phyloP scores from a whole-genome alignment of 2,329 filamentous ascomycete genomes.

The Oidium heveae region DNA sequence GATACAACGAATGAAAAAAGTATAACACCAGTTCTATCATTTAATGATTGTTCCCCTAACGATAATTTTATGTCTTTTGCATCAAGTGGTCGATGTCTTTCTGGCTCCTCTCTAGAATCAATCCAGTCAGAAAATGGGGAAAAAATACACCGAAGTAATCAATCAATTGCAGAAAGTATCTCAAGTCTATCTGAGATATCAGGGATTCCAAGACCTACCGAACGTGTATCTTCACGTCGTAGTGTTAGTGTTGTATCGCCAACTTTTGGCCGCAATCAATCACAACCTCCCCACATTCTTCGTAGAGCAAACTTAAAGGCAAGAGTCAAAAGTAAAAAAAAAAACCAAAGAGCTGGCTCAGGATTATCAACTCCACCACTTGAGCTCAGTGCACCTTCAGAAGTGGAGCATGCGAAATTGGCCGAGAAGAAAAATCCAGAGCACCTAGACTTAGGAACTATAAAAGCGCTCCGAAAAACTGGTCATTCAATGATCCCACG shows the following conservation, averaged over 20 bases:
- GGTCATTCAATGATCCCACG: conserved; percentile 64
- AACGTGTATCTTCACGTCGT: conserved; percentile 9
- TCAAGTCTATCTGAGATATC: conserved; percentile 8
- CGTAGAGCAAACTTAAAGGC: conserved; percentile 8
- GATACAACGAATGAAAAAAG: conserved; percentile 1
- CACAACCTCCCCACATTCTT: conserved; percentile 13
- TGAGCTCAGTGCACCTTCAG: conserved; percentile 9
- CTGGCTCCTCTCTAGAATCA: conserved; percentile 5
- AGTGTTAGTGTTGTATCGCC: conserved; percentile 10
- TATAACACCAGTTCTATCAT: conserved; percentile 3
- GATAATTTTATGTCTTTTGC: conserved; percentile 2
- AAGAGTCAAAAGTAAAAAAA: conserved; percentile 7
- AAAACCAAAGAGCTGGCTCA: conserved; percentile 5
- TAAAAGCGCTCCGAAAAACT: conserved; percentile 33
- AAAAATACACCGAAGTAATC: conserved; percentile 8
- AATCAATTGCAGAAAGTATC: conserved; percentile 3
- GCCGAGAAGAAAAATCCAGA: conserved; percentile 51
- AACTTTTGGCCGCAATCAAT: conserved; percentile 13
- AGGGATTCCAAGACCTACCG: conserved; percentile 12
- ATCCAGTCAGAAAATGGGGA: conserved; percentile 12
- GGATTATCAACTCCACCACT: conserved; percentile 5
- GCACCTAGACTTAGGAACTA: conserved; percentile 35
- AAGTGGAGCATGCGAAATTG: conserved; percentile 10
- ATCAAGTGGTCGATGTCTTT: not conserved
- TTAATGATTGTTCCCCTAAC: conserved; percentile 2